These are phyloP conservation scores for Exutisphaerella laricina DNA, from an alignment of 2,329 filamentous ascomycete species.

Conservation along the genomic window DNA sequence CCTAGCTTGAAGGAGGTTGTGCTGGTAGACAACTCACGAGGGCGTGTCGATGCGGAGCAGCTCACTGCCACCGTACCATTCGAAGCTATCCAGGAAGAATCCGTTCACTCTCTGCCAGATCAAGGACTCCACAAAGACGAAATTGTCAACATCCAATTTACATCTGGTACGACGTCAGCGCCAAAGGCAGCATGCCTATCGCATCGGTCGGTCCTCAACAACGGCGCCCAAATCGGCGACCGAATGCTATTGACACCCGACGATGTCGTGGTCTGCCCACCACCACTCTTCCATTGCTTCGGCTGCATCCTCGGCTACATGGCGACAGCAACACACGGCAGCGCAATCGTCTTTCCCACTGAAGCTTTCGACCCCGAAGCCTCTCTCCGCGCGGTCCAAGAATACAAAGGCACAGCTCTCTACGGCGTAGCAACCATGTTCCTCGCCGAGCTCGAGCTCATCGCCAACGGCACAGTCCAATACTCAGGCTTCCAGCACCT, in stretches of 20 bases:
- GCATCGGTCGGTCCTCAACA: constrained; percentile 86
- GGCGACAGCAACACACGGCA: constrained; percentile 81
- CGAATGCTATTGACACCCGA: constrained; percentile 71
- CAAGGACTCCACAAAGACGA: constrained; percentile 56
- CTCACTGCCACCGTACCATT: constrained; percentile 45
- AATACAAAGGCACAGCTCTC: constrained; percentile 61
- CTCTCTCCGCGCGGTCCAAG: constrained; percentile 58
- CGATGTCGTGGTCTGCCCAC: constrained; percentile 65
- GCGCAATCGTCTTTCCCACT: constrained; percentile 75
- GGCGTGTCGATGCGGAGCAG: constrained; percentile 44
- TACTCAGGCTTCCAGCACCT: constrained; percentile 58
- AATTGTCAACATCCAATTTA: constrained; percentile 93
- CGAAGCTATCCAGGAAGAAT: constrained; percentile 38
- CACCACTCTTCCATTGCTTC: constrained; percentile 66
- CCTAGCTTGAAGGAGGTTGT: constrained; percentile 67
- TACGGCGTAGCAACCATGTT: constrained; percentile 97
- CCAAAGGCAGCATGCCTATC: constrained; percentile 85
- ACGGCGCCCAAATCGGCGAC: constrained; percentile 75
- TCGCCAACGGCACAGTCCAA: constrained; percentile 39
- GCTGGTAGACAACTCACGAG: constrained; percentile 69
- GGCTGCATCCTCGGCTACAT: constrained; percentile 90
- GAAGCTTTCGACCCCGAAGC: constrained; percentile 81
- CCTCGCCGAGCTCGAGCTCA: constrained; percentile 73
- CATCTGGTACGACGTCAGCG: constrained; percentile 83
- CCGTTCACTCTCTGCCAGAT: constrained; percentile 40